phyloP scores from a whole-genome alignment of 345 rosid species.

The Boechera stricta region DNA sequence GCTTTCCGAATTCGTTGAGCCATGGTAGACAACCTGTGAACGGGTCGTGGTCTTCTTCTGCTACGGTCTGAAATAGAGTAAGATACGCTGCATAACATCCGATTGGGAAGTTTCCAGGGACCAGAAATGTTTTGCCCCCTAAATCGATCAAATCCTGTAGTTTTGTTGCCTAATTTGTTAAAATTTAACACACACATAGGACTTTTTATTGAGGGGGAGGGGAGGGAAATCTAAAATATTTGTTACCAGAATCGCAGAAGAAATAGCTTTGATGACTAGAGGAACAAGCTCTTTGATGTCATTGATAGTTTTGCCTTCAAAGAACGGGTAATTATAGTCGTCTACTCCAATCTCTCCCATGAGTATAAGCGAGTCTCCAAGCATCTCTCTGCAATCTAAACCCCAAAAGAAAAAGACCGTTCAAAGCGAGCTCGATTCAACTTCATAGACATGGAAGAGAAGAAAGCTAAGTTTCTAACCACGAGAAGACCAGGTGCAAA shows the following conservation, averaged over 20 bases:
- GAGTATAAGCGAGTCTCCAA: conserved; percentile 49
- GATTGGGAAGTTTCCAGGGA: conserved; percentile 51
- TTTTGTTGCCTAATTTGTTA: not conserved
- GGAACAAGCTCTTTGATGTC: conserved; percentile 48
- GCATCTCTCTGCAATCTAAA: conserved; percentile 47
- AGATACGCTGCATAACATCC: conserved; percentile 48
- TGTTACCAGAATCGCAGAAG: conserved; percentile 48
- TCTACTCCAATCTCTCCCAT: conserved; percentile 69
- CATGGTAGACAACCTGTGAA: conserved; percentile 51
- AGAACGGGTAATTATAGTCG: conserved; percentile 48
- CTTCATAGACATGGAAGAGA: not conserved
- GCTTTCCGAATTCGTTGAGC: conserved; percentile 48
- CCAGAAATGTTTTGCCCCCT: conserved; percentile 53
- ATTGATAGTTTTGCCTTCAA: conserved; percentile 31
- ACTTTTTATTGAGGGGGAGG: not conserved
- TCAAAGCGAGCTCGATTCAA: not conserved
- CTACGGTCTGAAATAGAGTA: conserved; percentile 37
- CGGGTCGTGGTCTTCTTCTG: conserved; percentile 47
- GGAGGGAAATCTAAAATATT: not conserved
- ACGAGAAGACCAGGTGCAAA: conserved; percentile 48
- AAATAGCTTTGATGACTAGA: conserved; percentile 41
- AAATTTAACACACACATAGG: not conserved
- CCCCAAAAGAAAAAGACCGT: not conserved
- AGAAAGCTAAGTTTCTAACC: conserved; percentile 14
- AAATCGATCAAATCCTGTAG: conserved; percentile 54